Conservation (phyloP, 176 grass and related monocot genomes). For the Stipa capillata region DNA sequence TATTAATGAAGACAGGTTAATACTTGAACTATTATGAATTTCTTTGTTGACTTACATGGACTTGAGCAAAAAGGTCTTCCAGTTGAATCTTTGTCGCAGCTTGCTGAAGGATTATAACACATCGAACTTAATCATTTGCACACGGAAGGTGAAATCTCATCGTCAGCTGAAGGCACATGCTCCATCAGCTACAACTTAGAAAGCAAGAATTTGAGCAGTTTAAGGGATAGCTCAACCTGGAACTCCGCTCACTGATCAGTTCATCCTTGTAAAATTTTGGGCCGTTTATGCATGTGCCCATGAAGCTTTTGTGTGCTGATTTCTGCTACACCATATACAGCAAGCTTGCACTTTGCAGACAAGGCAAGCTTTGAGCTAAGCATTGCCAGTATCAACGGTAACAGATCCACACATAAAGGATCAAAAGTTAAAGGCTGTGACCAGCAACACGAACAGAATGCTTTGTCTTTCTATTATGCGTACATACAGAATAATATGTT, state of each 20-base stretch:
- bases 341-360: no score
- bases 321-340: not conserved
- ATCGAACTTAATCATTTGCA: not conserved
- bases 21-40: no score
- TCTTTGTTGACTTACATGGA: no score
- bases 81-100: not conserved
- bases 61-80: not conserved
- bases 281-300: conserved; percentile 6
- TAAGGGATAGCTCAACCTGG: not conserved
- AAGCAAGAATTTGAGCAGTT: not conserved
- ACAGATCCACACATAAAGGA: not conserved
- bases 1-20: no score
- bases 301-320: not conserved
- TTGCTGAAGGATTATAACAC: not conserved
- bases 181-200: no score
- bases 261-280: not conserved
- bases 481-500: conserved; percentile 5
- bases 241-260: not conserved
- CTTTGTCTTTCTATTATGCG: not conserved
- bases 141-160: not conserved
- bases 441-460: not conserved
- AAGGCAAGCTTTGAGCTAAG: no score
- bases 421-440: not conserved
- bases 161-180: not conserved
- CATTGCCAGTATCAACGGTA: no score